These are phyloP conservation scores for Cudoniella acicularis DNA, from an alignment of 495 filamentous ascomycete genomes.

Conservation along the genomic window DNA sequence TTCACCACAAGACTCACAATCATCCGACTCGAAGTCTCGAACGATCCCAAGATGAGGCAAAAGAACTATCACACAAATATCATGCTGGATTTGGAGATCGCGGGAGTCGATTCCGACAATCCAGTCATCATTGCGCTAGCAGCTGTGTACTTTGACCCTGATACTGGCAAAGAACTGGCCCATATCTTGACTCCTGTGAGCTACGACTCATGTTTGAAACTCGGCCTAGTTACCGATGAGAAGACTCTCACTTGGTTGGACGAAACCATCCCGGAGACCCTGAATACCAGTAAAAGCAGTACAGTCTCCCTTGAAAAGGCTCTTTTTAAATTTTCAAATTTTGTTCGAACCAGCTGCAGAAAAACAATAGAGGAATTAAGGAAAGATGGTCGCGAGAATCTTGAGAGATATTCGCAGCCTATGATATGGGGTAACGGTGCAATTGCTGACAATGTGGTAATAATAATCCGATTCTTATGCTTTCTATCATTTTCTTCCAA, in stretches of 20 bases:
- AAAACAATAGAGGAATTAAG: background rate
- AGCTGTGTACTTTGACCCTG: constrained; percentile 10
- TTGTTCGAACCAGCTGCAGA: background rate
- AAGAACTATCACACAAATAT: constrained; percentile 14
- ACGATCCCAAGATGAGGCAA: constrained; percentile 4
- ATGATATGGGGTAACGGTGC: constrained; percentile 15
- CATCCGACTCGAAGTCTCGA: background rate
- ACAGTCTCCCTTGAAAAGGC: background rate
- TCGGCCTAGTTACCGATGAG: background rate
- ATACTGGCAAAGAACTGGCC: constrained; percentile 4
- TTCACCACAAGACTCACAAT: background rate
- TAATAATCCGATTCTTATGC: too few relatives aligned
- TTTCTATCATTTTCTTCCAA: too few relatives aligned
- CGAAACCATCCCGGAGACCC: constrained; percentile 3
- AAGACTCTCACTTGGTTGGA: background rate
- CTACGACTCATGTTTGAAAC: constrained; percentile 9
- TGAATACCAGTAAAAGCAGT: background rate
- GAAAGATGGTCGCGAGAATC: background rate
- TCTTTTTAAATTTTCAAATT: background rate
- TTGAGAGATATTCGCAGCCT: background rate
- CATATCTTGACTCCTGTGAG: constrained; percentile 1
- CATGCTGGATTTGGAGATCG: constrained; percentile 13
- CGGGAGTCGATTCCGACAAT: background rate
- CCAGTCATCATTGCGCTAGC: constrained; percentile 6
- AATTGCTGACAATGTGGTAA: constrained; percentile 12